Percentiles rank a stretch among this genome's conserved stretches.
Evolutionary conservation across 176 grass and related monocot genomes (phyloP).

Genomic region (Poa pratensis): DNA sequence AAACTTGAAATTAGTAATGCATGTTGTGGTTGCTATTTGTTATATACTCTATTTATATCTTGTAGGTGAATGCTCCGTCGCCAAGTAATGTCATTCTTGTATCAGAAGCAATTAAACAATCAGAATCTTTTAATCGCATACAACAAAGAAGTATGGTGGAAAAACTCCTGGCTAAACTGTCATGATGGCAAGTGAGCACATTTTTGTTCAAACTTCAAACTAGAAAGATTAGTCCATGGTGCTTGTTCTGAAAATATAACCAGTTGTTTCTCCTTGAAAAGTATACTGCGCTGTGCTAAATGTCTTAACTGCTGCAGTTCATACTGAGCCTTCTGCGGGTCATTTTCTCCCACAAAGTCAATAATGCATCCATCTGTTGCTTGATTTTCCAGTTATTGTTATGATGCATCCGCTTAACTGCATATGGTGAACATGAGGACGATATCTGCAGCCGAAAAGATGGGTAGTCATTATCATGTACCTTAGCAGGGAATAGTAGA

Average conservation of each 20-base stretch:
- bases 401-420: neutral
- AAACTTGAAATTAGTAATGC: neutral
- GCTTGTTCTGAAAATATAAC: neutral
- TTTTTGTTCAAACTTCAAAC: neutral
- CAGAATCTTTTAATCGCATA: conserved; percentile 73
- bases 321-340: conserved; percentile 1
- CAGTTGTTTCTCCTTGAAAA: neutral
- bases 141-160: conserved; percentile 87
- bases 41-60: conserved; percentile 15
- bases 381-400: conserved; percentile 7
- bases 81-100: conserved; percentile 68
- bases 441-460: neutral
- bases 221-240: neutral
- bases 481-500: neutral
- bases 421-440: neutral
- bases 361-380: neutral
- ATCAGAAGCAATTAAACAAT: conserved; percentile 80
- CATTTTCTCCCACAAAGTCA: conserved; percentile 16
- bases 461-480: neutral
- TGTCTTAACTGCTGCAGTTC: neutral
- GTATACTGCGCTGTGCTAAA: neutral
- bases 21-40: neutral
- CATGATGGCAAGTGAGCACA: conserved; percentile 52
- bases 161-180: conserved; percentile 69
- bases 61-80: conserved; percentile 86